phyloP scores from a whole-genome alignment of 768 basidiomycete genomes.

The Termitomyces eurrhizus region DNA sequence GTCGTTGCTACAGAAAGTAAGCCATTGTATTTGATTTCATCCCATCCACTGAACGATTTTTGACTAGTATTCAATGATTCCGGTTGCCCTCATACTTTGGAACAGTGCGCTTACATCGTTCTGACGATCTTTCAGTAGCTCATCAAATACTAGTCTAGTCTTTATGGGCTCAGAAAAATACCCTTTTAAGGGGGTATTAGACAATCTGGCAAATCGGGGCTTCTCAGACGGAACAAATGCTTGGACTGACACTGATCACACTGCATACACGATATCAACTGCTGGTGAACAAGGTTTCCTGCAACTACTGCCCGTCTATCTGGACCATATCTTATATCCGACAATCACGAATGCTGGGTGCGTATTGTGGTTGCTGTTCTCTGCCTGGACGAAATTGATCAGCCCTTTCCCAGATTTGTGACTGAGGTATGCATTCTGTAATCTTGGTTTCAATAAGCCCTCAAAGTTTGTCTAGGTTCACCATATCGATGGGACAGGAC shows the following conservation, averaged over 20 bases:
- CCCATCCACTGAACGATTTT: background rate
- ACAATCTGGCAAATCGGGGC: slow-evolving; percentile 91
- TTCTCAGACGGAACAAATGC: slow-evolving; percentile 93
- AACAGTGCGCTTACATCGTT: slow-evolving; percentile 61
- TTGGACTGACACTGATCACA: slow-evolving; percentile 96
- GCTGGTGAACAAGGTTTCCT: slow-evolving; percentile 92
- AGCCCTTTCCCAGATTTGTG: slow-evolving; percentile 33
- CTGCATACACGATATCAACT: slow-evolving; percentile 93
- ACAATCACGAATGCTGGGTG: slow-evolving; percentile 87
- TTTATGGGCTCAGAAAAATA: slow-evolving; percentile 97
- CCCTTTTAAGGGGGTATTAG: slow-evolving; percentile 94
- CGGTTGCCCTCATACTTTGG: slow-evolving; percentile 94
- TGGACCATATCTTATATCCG: slow-evolving; percentile 96
- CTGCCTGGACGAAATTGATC: background rate
- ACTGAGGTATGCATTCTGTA: slow-evolving; percentile 46
- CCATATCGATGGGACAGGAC: slow-evolving; percentile 86
- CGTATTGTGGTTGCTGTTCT: slow-evolving; percentile 24
- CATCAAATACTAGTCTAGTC: slow-evolving; percentile 51
- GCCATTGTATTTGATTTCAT: background rate
- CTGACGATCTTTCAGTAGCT: slow-evolving; percentile 8
- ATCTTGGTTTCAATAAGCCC: background rate
- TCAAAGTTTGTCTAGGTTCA: slow-evolving; percentile 59
- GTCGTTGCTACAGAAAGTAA: slow-evolving; percentile 87
- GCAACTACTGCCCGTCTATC: slow-evolving; percentile 81
- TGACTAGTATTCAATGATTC: slow-evolving; percentile 84